Evolutionary conservation across 2,329 filamentous ascomycete species (phyloP).

Genomic region (Claviceps sp.): DNA sequence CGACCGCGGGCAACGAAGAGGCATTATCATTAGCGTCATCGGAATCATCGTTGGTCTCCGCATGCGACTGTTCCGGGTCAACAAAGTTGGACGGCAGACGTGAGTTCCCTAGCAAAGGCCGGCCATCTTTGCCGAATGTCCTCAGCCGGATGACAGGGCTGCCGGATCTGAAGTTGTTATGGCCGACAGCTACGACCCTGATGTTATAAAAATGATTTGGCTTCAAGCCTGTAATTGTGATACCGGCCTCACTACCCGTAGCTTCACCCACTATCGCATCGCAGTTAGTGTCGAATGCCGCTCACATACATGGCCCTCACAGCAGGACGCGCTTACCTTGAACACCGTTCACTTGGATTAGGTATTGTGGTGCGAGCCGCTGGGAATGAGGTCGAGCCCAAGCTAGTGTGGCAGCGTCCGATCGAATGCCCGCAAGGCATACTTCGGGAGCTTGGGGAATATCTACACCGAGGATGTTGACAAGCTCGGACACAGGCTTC

Average conservation of each 20-base stretch:
- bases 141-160: conserved; percentile 75
- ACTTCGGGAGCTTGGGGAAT: conserved; percentile 83
- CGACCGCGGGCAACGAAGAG: conserved; percentile 41
- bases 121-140: conserved; percentile 55
- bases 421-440: conserved; percentile 76
- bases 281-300: not conserved
- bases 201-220: conserved; percentile 88
- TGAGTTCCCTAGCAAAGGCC: conserved; percentile 43
- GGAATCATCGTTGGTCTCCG: conserved; percentile 27
- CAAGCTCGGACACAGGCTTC: conserved; percentile 82
- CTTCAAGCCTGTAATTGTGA: conserved; percentile 76
- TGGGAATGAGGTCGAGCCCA: conserved; percentile 65
- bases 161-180: conserved; percentile 83
- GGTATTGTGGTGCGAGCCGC: conserved; percentile 66
- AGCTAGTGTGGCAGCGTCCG: conserved; percentile 76
- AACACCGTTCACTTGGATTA: conserved; percentile 87
- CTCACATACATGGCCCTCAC: not conserved
- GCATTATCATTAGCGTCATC: conserved; percentile 34
- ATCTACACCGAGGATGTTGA: conserved; percentile 83
- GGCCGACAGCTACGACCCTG: conserved; percentile 79
- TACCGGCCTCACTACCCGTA: conserved; percentile 38
- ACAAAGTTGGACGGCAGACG: conserved; percentile 43
- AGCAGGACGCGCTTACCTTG: conserved; percentile 48
- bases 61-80: conserved; percentile 34
- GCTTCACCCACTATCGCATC: conserved; percentile 63